These are phyloP conservation scores for Colletotrichum sp. DNA, from an alignment of 2,329 filamentous ascomycete species.

Conservation along the genomic window DNA sequence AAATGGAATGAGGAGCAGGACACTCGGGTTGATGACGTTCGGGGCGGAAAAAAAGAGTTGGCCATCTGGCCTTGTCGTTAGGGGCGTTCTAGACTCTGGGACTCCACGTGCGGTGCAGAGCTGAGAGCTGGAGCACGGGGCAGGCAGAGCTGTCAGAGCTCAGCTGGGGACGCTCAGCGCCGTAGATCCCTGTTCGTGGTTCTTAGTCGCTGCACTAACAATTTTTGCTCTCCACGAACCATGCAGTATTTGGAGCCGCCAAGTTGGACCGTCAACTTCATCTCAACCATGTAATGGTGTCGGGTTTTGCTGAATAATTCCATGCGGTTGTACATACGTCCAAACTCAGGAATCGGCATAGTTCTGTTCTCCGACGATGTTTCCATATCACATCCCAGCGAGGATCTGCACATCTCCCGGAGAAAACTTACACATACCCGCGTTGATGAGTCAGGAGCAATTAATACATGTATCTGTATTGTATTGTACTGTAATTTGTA, in stretches of 20 bases:
- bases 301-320: not conserved
- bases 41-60: constrained; percentile 14
- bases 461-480: not conserved
- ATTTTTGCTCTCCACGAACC: not conserved
- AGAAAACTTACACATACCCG: not conserved
- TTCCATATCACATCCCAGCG: not conserved
- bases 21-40: constrained; percentile 3
- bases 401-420: not conserved
- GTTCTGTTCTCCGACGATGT: not conserved
- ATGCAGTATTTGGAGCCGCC: not conserved
- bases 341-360: not conserved
- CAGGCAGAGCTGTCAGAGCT: not conserved
- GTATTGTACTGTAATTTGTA: not conserved
- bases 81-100: not conserved
- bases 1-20: not conserved
- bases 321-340: not conserved
- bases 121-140: constrained; percentile 14
- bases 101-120: constrained; percentile 7
- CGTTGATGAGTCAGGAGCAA: not conserved
- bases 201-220: not conserved
- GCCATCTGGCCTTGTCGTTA: constrained; percentile 11
- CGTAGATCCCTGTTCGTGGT: not conserved
- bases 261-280: not conserved
- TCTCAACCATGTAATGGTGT: not conserved
- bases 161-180: not conserved